Evolutionary conservation across 2,329 filamentous ascomycete species (phyloP).

Genomic region (Aspergillus bombycis): DNA sequence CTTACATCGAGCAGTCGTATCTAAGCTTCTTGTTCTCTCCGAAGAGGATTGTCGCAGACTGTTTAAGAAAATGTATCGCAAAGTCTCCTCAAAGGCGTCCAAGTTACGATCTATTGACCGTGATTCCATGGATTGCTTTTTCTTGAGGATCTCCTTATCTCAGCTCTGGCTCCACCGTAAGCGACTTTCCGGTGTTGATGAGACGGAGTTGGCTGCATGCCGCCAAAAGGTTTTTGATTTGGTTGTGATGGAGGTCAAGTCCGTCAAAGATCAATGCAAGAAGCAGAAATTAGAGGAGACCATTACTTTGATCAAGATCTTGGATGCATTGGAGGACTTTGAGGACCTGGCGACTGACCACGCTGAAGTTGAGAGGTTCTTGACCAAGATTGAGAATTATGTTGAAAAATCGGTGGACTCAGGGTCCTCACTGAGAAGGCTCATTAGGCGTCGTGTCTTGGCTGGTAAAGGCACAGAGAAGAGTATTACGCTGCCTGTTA

Average conservation of each 20-base stretch:
- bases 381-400: conserved; percentile 41
- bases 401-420: conserved; percentile 39
- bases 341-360: conserved; percentile 40
- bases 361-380: conserved; percentile 38
- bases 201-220: conserved; percentile 33
- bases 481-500: conserved; percentile 31
- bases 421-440: conserved; percentile 28
- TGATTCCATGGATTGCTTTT: conserved; percentile 41
- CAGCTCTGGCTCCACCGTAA: conserved; percentile 38
- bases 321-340: conserved; percentile 45
- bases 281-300: conserved; percentile 38
- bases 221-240: conserved; percentile 39
- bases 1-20: conserved; percentile 38
- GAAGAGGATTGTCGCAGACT: conserved; percentile 38
- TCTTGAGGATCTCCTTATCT: conserved; percentile 38
- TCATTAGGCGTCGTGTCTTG: conserved; percentile 40
- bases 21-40: conserved; percentile 38
- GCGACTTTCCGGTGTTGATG: conserved; percentile 33
- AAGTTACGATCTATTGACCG: conserved; percentile 36
- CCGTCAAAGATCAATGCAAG: conserved; percentile 38
- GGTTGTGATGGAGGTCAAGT: conserved; percentile 39
- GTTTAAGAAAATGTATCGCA: conserved; percentile 40
- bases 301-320: conserved; percentile 39
- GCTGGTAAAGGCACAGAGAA: conserved; percentile 33
- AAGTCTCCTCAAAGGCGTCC: conserved; percentile 32